Evolutionary conservation across 1,284 basidiomycete genomes (phyloP).

Genomic region (Lignosus rhinocerotis): DNA sequence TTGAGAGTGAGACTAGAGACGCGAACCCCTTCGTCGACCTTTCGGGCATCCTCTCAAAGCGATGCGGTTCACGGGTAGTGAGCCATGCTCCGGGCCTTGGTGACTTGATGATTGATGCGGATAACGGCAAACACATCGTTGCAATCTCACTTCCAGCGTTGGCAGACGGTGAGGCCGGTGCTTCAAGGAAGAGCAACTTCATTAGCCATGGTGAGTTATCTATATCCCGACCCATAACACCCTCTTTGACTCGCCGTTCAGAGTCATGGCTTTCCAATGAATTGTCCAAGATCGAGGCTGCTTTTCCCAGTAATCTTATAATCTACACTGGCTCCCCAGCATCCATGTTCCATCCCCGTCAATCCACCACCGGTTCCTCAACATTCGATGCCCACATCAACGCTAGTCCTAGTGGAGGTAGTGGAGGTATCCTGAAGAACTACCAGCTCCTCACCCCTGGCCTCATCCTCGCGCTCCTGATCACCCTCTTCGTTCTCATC

Average conservation of each 20-base stretch:
- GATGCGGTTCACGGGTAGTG: slow-evolving; percentile 49
- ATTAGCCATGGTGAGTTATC: slow-evolving; percentile 49
- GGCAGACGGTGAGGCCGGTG: slow-evolving; percentile 37
- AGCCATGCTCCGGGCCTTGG: slow-evolving; percentile 15
- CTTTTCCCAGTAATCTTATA: slow-evolving; percentile 60
- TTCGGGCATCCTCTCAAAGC: slow-evolving; percentile 44
- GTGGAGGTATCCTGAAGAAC: slow-evolving; percentile 65
- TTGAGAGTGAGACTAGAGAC: slow-evolving; percentile 35
- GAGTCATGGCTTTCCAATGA: slow-evolving; percentile 39
- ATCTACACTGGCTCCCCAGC: slow-evolving; percentile 59
- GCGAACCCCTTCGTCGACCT: slow-evolving; percentile 35
- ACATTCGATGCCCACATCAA: slow-evolving; percentile 17
- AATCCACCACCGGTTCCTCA: slow-evolving; percentile 15
- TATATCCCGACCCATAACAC: background rate
- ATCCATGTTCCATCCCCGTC: slow-evolving; percentile 24
- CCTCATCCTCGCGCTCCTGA: slow-evolving; percentile 69
- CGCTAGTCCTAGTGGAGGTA: slow-evolving; percentile 44
- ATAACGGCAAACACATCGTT: slow-evolving; percentile 54
- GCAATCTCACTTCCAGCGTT: slow-evolving; percentile 55
- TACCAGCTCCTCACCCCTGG: slow-evolving; percentile 83
- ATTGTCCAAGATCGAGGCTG: slow-evolving; percentile 47
- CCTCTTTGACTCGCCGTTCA: slow-evolving; percentile 8
- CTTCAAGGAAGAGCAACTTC: slow-evolving; percentile 47
- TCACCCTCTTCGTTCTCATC: slow-evolving; percentile 71
- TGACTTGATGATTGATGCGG: slow-evolving; percentile 9